phyloP scores from a whole-genome alignment of 306 rosid genomes.

The Corylus heterophylla region DNA sequence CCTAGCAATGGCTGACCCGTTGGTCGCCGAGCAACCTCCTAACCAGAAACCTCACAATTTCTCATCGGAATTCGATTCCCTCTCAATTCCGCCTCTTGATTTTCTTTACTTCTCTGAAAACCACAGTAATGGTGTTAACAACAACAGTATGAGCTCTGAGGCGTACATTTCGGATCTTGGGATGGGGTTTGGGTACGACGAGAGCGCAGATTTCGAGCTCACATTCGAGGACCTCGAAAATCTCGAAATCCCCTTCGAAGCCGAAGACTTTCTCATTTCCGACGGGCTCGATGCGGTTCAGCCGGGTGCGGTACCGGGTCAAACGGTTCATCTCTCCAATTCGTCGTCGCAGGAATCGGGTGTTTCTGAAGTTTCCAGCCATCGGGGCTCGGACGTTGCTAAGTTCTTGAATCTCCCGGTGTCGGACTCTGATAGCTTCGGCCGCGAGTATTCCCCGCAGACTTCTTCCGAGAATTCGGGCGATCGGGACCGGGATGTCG shows the following conservation, averaged over 20 bases:
- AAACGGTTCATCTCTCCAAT: background rate
- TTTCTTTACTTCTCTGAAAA: constrained; percentile 40
- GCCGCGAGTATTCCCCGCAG: constrained; percentile 24
- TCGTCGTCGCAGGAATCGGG: constrained; percentile 44
- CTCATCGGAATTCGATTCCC: constrained; percentile 39
- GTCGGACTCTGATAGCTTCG: constrained; percentile 32
- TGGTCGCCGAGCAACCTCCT: constrained; percentile 10
- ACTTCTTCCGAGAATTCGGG: constrained; percentile 20
- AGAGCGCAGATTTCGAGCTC: constrained; percentile 52
- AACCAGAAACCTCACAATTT: constrained; percentile 29
- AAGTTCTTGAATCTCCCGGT: constrained; percentile 43
- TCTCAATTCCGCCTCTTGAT: constrained; percentile 65
- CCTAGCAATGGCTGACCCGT: constrained; percentile 46
- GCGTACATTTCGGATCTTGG: constrained; percentile 52
- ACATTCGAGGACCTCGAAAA: constrained; percentile 70
- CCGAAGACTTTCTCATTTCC: constrained; percentile 55
- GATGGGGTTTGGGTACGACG: constrained; percentile 43
- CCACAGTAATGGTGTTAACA: background rate
- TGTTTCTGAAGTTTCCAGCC: constrained; percentile 36
- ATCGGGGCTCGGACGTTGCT: constrained; percentile 27
- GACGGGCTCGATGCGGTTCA: constrained; percentile 38
- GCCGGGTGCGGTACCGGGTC: background rate
- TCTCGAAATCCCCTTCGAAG: constrained; percentile 53
- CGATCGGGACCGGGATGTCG: constrained; percentile 20
- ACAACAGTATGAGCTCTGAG: constrained; percentile 10